Evolutionary conservation across 1,139 yeast genomes (phyloP).

Genomic region (Pichia inconspicua): DNA sequence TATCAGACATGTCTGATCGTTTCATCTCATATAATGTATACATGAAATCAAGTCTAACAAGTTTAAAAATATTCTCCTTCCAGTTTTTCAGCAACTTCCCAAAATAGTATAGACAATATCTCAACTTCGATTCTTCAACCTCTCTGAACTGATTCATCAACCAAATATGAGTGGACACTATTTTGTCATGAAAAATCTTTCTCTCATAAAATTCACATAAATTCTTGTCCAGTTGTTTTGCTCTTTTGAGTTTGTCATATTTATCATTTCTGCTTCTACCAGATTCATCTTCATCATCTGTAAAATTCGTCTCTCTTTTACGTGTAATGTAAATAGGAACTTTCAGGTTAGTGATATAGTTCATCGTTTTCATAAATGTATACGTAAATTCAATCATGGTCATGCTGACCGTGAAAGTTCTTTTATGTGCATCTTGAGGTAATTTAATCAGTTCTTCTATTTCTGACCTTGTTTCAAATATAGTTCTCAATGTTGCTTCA

Average conservation of each 20-base stretch:
- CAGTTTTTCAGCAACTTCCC: constrained; percentile 63
- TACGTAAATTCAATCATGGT: constrained; percentile 63
- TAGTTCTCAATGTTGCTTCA: constrained; percentile 29
- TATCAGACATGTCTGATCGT: constrained; percentile 19
- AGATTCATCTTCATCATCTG: constrained; percentile 12
- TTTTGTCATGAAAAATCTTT: constrained; percentile 21
- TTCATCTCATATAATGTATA: constrained; percentile 40
- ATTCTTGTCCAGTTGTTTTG: constrained; percentile 29
- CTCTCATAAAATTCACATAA: constrained; percentile 18
- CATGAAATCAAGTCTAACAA: constrained; percentile 73
- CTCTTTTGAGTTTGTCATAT: constrained; percentile 12
- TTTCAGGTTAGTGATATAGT: constrained; percentile 56
- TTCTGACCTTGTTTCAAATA: constrained; percentile 59
- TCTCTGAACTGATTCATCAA: constrained; percentile 50
- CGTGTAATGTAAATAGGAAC: constrained; percentile 48
- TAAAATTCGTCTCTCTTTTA: constrained; percentile 18
- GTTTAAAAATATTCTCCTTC: constrained; percentile 50
- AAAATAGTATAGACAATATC: constrained; percentile 59
- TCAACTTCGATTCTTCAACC: constrained; percentile 51
- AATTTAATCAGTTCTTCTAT: constrained; percentile 50
- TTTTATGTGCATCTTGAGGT: constrained; percentile 59
- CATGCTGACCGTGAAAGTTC: constrained; percentile 56
- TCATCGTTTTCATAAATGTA: constrained; percentile 59
- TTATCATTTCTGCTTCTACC: not conserved
- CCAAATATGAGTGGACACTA: constrained; percentile 26